Conservation (phyloP, 1,139 yeast genomes). For the Candida dubliniensis region DNA sequence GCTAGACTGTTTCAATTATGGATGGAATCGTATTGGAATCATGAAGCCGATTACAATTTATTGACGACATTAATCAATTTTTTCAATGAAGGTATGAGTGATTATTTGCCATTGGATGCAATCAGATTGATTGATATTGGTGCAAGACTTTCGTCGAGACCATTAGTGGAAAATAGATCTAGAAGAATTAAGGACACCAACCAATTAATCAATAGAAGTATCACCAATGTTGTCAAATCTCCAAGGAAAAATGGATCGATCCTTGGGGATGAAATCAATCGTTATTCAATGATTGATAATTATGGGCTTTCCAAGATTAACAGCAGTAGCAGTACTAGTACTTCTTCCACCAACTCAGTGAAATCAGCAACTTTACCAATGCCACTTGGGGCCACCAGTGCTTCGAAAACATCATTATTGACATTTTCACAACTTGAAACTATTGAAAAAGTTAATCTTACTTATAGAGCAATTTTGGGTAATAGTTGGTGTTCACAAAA, state of each 20-base stretch:
- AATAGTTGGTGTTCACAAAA: constrained; percentile 47
- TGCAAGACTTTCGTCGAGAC: constrained; percentile 49
- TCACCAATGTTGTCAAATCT: constrained; percentile 30
- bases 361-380: constrained; percentile 43
- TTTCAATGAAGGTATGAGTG: constrained; percentile 68
- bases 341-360: constrained; percentile 26
- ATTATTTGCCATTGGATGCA: constrained; percentile 61
- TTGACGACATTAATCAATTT: constrained; percentile 73
- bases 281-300: constrained; percentile 52
- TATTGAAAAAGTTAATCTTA: constrained; percentile 46
- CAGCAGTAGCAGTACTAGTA: constrained; percentile 24
- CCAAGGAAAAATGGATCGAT: constrained; percentile 24
- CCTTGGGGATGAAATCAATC: constrained; percentile 21
- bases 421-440: constrained; percentile 39
- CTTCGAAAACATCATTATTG: constrained; percentile 39
- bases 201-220: constrained; percentile 49
- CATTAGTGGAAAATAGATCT: constrained; percentile 29
- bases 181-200: constrained; percentile 18
- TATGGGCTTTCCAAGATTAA: constrained; percentile 46
- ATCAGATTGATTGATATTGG: constrained; percentile 61
- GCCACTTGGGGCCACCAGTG: constrained; percentile 44
- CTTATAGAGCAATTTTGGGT: constrained; percentile 52
- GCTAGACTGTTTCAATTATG: constrained; percentile 72
- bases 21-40: constrained; percentile 88
- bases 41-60: constrained; percentile 55